Evolutionary conservation across 768 basidiomycete species (phyloP), one percentile per base, ranked within the genome.

Genomic region (Leucocoprinus sp.): DNA sequence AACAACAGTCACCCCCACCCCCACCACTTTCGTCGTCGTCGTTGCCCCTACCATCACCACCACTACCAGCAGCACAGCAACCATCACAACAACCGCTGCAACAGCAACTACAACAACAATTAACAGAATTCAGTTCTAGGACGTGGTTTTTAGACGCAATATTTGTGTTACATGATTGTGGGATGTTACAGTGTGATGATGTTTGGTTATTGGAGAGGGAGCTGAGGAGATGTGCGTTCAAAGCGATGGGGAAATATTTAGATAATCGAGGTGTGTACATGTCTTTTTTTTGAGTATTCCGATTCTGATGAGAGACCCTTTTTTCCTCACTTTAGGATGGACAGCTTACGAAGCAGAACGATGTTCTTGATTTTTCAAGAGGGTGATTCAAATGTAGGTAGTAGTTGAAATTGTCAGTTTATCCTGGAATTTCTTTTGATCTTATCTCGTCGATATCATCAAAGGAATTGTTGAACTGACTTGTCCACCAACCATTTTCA

Each of bases 121-220:
- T 55, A 15, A 55, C 55, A 15, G 72, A 72, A 43, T 72, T 71
- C 52, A 69, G 64, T 52, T 69, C 69, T 2, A 57, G 72, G 28
- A 61, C 64, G n/a, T 74, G 71, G 71, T 74, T 74, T 48, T 54
- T 72, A 15, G 69, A 72, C 28, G 69, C 66, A 17, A 68, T 72
- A 12, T 64, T 64, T 37, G 63, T 66, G n/a, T 55, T 74, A 50
- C 65, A 72, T 52, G 72, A 74, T 48, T 72, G 69, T 49, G 70
- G 68, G 5, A 68, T 72, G 8, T 57, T 72, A 15, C 64, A 65
- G 29, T 74, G 72, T 54, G 68, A 72, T 42, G 72, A 74, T 62
- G 68, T 65, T 17, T 69, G 68, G 69, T 45, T 69, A 21, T 54
- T 74, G 19, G 72, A 74, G 58, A 57, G 71, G 50, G 72, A 74